Base-by-base conservation (phyloP, 371 early-diverging fungal genomes). In the Mortierella sp. region DNA sequence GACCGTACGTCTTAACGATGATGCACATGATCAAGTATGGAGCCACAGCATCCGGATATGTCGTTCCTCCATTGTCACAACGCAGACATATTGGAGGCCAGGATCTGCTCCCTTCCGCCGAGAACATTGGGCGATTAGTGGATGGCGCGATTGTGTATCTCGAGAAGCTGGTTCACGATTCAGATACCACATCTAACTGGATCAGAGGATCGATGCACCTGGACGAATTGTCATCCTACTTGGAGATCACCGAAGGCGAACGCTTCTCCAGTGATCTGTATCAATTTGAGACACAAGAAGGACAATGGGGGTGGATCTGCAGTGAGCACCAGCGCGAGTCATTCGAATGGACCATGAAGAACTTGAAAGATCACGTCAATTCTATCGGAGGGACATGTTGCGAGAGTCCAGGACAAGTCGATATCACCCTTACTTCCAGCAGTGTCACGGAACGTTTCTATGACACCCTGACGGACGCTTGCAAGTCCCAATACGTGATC, bases 11-110 rank as follows among this genome's bases (percentile, higher is more conserved):
- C 9, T 28, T 60, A 37, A 37, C 16, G 7, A 49, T 60, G 39
- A 40, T 60, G 24, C 2, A 44, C 41, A 39, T 51, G 51, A 21
- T 51, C 43, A 60, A 50, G 41, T 47, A 27, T 31, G 52, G 52
- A 1, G n/a, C 37, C 12, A 40, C 4, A 24, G 43, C 49, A 19
- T 46, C 49, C 14, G 59, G 50, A 16, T 4, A 13, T n/a, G 21
- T n/a, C 0, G 57, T 57, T 19, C 57, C 58, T 25, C 17, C 39
- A 4, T n/a, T 58, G 49, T 10, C 24, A 1, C 25, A 28, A 17
- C 40, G 16, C 16, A 9, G 10, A 17, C 3, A 3, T 16, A 41
- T 16, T 6, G 16, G 12, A 9, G 16, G 3, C 41, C 17, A 9
- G 16, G 17, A 6, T 41, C 16, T 41, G 17, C 16, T n/a, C n/a